Evolutionary conservation across 2,329 filamentous ascomycete species (phyloP).

Genomic region (Amauroascus niger): DNA sequence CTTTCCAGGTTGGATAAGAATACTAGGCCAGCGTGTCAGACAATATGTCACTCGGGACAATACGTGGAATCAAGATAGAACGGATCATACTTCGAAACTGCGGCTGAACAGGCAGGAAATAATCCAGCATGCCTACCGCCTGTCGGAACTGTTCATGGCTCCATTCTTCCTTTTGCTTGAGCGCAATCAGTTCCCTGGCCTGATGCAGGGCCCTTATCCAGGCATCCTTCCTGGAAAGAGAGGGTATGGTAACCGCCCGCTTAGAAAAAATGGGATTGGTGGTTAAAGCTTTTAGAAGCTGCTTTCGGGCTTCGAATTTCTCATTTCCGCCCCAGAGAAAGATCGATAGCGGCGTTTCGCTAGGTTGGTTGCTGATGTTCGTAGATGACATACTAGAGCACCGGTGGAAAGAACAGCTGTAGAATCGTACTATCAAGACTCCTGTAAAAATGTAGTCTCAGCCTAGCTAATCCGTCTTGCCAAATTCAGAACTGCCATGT

Average conservation of each 20-base stretch:
- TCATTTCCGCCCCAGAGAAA: slow-evolving; percentile 22
- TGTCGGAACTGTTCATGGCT: slow-evolving; percentile 19
- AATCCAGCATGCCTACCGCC: slow-evolving; percentile 19
- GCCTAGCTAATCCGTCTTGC: no score
- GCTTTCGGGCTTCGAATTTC: slow-evolving; percentile 18
- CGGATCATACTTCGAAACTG: slow-evolving; percentile 18
- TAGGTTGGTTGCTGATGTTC: slow-evolving; percentile 18
- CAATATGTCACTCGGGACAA: neutral
- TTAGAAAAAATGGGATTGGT: slow-evolving; percentile 20
- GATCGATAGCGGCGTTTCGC: slow-evolving; percentile 16
- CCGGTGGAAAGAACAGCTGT: no score
- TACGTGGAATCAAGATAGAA: neutral
- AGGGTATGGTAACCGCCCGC: slow-evolving; percentile 16
- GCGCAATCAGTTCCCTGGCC: slow-evolving; percentile 18
- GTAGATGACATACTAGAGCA: slow-evolving; percentile 15
- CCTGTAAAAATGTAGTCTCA: no score
- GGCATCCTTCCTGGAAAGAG: slow-evolving; percentile 20
- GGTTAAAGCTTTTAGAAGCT: slow-evolving; percentile 16
- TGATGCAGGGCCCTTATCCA: slow-evolving; percentile 19
- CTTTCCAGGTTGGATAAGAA: slow-evolving; percentile 21
- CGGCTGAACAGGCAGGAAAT: slow-evolving; percentile 20
- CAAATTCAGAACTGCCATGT: no score
- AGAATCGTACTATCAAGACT: no score
- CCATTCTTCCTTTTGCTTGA: slow-evolving; percentile 20
- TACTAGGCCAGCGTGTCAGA: slow-evolving; percentile 9